Conservation (phyloP, 208 protist species). For the Borovskyia barvae region DNA sequence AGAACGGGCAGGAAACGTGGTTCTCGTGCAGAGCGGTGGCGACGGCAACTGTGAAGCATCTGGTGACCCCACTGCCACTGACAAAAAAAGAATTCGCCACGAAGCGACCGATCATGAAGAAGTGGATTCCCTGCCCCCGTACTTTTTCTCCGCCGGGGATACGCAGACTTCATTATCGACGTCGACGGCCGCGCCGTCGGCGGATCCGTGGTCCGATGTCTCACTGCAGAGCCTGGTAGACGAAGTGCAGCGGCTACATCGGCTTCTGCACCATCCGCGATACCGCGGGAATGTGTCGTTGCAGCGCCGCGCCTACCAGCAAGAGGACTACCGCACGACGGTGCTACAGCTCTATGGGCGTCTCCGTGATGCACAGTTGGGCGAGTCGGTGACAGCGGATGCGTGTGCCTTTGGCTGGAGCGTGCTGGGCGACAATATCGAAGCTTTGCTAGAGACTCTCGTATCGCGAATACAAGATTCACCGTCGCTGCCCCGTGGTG, state of each 20-base stretch:
- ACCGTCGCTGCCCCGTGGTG: too few relatives aligned
- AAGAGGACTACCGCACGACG: slow-evolving; percentile 14
- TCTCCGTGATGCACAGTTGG: slow-evolving; percentile 31
- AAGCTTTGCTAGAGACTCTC: slow-evolving; percentile 26
- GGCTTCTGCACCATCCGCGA: slow-evolving; percentile 30
- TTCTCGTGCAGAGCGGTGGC: too few relatives aligned
- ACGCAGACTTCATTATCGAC: not conserved
- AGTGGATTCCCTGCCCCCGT: slow-evolving; percentile 1
- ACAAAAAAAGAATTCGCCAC: too few relatives aligned
- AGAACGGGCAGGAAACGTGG: slow-evolving; percentile 17
- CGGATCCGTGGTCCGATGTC: slow-evolving; percentile 4
- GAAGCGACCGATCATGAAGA: too few relatives aligned
- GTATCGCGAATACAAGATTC: not conserved
- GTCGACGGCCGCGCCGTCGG: not conserved
- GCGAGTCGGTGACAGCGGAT: slow-evolving; percentile 53
- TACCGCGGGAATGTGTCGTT: slow-evolving; percentile 32
- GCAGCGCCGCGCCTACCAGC: slow-evolving; percentile 9
- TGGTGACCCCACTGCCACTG: too few relatives aligned
- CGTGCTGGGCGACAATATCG: slow-evolving; percentile 25
- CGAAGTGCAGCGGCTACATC: slow-evolving; percentile 24
- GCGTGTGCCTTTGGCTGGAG: slow-evolving; percentile 57
- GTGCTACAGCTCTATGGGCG: slow-evolving; percentile 42
- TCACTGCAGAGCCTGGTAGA: slow-evolving; percentile 49
- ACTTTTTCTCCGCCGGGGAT: slow-evolving; percentile 12
- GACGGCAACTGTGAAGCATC: too few relatives aligned